Evolutionary conservation across 768 basidiomycete genomes (phyloP), one percentile per base, ranked within the genome.

Genomic region (Dentipellis fragilis): DNA sequence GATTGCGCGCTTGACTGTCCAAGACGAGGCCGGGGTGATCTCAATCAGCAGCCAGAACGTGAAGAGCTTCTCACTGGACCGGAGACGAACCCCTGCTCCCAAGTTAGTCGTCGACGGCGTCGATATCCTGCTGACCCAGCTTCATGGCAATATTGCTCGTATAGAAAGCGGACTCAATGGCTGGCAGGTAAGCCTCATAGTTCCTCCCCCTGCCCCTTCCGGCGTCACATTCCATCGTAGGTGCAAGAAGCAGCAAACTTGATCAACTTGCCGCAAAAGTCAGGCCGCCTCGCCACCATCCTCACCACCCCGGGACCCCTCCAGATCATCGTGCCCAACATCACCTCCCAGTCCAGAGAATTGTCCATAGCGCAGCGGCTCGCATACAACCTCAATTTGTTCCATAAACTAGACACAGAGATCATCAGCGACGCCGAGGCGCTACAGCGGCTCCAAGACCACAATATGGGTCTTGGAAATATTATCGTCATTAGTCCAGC

Each of bases 381-480:
- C 21, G 81, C 85, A 2, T 81, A 90, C 64, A 78, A 81, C 58
- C 70, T 93, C 16, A 69, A 80, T 35, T 63, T 80, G 0, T 90
- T 85, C 67, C 85, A 89, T 64, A 75, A 79, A 56, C 66, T 93
- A 19, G 89, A 92, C 58, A 66, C 80, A 0, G 76, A 81, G 49
- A 81, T 94, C 46, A 61, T 83, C 51, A 59, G 65, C 36, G 76
- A 76, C 59, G 54, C 65, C 3, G 75, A 77, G 58, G 75, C 72
- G 0, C 10, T 58, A 59, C 22, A 46, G 38, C 38, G 58, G 50
- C 56, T 59, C 4, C 39, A 66, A 3, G 57, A 63, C 9, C 62
- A 57, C 21, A 52, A 58, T 29, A 65, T 76, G 51, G 61, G 63
- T 3, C 38, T 63, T 16, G 77, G 80, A 19, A 87, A 85, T 64